Evolutionary conservation across 2,329 filamentous ascomycete species (phyloP).

Genomic region (Botrytis hyacinthi): DNA sequence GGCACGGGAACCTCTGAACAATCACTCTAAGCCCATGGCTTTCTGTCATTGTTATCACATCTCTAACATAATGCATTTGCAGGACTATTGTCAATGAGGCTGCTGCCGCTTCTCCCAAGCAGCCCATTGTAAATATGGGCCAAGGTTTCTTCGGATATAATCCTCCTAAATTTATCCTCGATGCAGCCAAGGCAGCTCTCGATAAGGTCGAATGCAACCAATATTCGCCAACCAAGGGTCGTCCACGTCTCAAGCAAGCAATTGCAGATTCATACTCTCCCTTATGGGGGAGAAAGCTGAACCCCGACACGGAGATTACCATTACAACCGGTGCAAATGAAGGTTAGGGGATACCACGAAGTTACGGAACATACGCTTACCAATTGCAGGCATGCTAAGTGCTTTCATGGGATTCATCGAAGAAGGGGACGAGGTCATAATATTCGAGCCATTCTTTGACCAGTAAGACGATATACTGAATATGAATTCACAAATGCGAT

Average conservation of each 20-base stretch:
- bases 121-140: conserved; percentile 64
- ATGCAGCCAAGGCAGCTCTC: conserved; percentile 87
- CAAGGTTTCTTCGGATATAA: conserved; percentile 88
- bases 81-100: conserved; percentile 68
- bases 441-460: conserved; percentile 98
- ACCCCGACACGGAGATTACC: conserved; percentile 90
- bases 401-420: conserved; percentile 99
- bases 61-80: conserved; percentile 2
- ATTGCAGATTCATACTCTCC: conserved; percentile 90
- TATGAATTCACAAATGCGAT: background rate
- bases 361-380: conserved; percentile 22
- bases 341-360: conserved; percentile 42
- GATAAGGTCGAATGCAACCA: conserved; percentile 96
- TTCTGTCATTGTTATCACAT: background rate
- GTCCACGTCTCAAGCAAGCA: conserved; percentile 87
- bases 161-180: conserved; percentile 82
- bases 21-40: background rate
- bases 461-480: conserved; percentile 56
- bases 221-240: conserved; percentile 93
- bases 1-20: background rate
- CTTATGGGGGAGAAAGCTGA: conserved; percentile 75
- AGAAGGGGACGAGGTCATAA: conserved; percentile 89
- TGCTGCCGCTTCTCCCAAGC: conserved; percentile 59
- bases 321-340: conserved; percentile 93
- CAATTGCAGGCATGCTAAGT: conserved; percentile 72